Conservation (phyloP, 1,139 yeast species). For the Pichia sp. region DNA sequence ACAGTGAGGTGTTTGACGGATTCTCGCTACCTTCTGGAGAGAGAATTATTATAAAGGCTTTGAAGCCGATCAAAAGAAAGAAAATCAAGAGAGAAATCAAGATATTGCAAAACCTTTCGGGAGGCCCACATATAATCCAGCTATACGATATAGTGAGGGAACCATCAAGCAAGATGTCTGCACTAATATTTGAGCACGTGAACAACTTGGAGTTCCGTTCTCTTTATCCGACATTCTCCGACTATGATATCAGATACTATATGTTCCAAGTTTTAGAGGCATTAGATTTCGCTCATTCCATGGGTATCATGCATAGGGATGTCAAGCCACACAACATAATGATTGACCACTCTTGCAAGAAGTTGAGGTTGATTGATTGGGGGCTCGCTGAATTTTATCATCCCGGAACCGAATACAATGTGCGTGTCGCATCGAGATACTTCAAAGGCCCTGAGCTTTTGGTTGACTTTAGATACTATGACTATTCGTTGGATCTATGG, state of each 20-base stretch:
- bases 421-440: conserved; percentile 74
- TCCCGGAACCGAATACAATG: conserved; percentile 73
- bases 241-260: conserved; percentile 63
- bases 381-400: conserved; percentile 82
- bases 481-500: conserved; percentile 77
- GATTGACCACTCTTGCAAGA: conserved; percentile 66
- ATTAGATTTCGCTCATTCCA: conserved; percentile 70
- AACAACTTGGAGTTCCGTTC: conserved; percentile 69
- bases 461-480: conserved; percentile 70
- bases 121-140: conserved; percentile 70
- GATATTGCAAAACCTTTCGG: conserved; percentile 67
- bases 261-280: conserved; percentile 67
- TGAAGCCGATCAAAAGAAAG: conserved; percentile 77
- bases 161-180: conserved; percentile 67
- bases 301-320: conserved; percentile 82
- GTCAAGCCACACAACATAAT: conserved; percentile 82
- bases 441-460: conserved; percentile 79
- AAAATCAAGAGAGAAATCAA: conserved; percentile 75
- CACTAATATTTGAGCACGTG: conserved; percentile 67
- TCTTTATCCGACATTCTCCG: conserved; percentile 61
- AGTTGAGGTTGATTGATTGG: conserved; percentile 74
- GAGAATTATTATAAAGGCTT: conserved; percentile 65
- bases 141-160: conserved; percentile 74
- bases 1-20: conserved; percentile 75
- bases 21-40: conserved; percentile 29